Conservation (phyloP, 805 yeast genomes). For the Phaffomyces antillensis region DNA sequence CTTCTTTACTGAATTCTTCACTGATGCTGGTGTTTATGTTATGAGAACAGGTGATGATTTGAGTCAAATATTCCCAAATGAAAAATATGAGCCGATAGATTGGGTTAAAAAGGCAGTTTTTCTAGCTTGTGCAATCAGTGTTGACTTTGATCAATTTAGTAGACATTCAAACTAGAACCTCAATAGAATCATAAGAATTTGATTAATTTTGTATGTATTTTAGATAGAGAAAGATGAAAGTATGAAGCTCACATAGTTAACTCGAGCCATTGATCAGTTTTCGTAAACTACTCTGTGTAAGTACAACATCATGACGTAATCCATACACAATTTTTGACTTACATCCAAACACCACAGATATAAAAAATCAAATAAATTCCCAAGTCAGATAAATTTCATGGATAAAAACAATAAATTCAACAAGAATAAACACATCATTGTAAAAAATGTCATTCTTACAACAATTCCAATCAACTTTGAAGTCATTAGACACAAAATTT, state of each 20-base stretch:
- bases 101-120: background rate
- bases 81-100: background rate
- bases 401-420: constrained; percentile 33
- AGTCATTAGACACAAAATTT: constrained; percentile 33
- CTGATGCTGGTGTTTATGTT: constrained; percentile 1
- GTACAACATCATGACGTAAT: too few relatives aligned
- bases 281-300: too few relatives aligned
- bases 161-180: constrained; percentile 19
- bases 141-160: constrained; percentile 2
- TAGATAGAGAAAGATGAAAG: too few relatives aligned
- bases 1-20: background rate
- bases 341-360: too few relatives aligned
- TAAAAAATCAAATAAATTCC: too few relatives aligned
- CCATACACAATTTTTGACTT: too few relatives aligned
- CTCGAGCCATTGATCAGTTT: too few relatives aligned
- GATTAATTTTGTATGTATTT: too few relatives aligned
- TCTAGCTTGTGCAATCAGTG: constrained; percentile 2
- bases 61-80: background rate
- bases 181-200: too few relatives aligned
- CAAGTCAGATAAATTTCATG: too few relatives aligned
- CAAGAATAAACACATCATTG: constrained; percentile 23
- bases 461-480: constrained; percentile 40
- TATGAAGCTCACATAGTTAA: too few relatives aligned
- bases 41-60: background rate
- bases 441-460: too few relatives aligned